These are phyloP conservation scores for Chloris gayana DNA, from an alignment of 176 grass and related monocot genomes.

Conservation along the genomic window DNA sequence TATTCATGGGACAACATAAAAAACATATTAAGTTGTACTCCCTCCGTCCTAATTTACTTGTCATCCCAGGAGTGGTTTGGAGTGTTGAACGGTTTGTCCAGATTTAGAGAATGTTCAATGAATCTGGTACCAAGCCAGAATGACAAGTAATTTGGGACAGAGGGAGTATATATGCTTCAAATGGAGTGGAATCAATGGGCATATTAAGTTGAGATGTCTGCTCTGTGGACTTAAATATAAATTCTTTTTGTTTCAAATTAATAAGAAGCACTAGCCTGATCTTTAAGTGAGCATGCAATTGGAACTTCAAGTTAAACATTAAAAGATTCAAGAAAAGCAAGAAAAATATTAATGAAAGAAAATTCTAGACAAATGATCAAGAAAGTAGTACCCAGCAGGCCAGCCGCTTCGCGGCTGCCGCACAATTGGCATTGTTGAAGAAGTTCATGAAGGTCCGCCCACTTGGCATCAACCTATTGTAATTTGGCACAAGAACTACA, in stretches of 20 bases:
- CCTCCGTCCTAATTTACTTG: too few relatives aligned
- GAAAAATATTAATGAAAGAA: background rate
- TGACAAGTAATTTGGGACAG: too few relatives aligned
- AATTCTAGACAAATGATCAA: constrained; percentile 7
- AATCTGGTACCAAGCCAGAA: too few relatives aligned
- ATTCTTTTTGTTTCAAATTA: constrained; percentile 22
- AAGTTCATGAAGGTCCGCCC: constrained; percentile 82
- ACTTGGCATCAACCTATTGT: constrained; percentile 96
- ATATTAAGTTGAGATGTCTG: background rate
- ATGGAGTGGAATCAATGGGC: background rate
- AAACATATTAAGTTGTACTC: too few relatives aligned
- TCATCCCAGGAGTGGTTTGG: too few relatives aligned
- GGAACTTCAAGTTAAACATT: background rate
- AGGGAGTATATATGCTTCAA: background rate
- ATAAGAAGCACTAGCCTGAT: background rate
- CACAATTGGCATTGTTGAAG: constrained; percentile 93
- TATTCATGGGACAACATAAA: background rate
- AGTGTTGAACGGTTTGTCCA: too few relatives aligned
- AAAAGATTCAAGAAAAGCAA: background rate
- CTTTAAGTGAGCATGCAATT: constrained; percentile 5
- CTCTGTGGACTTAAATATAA: background rate
- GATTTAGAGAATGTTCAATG: too few relatives aligned
- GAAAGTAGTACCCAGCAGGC: constrained; percentile 90
- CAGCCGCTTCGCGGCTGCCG: constrained; percentile 86
- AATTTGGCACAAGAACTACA: constrained; percentile 92